Evolutionary conservation across 2,329 filamentous ascomycete species (phyloP).

Genomic region (Fusarium drepaniforme): DNA sequence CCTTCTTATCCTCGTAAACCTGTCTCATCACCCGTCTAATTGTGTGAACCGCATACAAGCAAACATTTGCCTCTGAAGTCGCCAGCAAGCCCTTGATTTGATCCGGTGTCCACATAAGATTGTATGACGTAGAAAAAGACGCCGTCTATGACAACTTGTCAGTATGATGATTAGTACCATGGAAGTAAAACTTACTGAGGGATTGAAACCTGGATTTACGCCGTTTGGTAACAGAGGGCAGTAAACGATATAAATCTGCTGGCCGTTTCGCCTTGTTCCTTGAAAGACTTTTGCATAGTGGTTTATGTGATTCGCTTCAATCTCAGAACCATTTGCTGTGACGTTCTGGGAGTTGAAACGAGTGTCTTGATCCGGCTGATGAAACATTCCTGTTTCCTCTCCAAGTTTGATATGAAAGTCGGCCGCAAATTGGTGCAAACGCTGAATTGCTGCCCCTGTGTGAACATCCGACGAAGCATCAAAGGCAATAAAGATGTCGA

Average conservation of each 20-base stretch:
- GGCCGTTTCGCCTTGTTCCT: constrained; percentile 14
- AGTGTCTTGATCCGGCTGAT: accelerated
- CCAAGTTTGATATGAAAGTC: constrained; percentile 29
- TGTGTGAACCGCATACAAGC: constrained; percentile 23
- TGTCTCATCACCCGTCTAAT: constrained; percentile 26
- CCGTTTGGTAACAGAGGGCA: constrained; percentile 36
- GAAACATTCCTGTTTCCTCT: constrained; percentile 4
- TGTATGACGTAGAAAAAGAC: constrained; percentile 38
- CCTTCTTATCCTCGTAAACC: constrained; percentile 27
- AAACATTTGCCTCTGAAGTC: constrained; percentile 21
- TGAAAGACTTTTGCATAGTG: constrained; percentile 34
- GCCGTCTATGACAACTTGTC: constrained; percentile 1
- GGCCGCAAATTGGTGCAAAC: constrained; percentile 35
- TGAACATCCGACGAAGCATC: constrained; percentile 39
- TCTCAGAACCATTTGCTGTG: accelerated
- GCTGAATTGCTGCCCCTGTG: constrained; percentile 25
- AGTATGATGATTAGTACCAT: background rate
- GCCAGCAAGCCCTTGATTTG: constrained; percentile 28
- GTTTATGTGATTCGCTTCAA: constrained; percentile 7
- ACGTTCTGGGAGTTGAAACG: accelerated
- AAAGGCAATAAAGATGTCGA: constrained; percentile 34
- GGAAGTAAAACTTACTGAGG: constrained; percentile 17
- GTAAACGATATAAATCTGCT: constrained; percentile 29
- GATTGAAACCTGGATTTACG: constrained; percentile 12
- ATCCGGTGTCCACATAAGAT: constrained; percentile 39